These are phyloP conservation scores for Colletotrichum cereale DNA, from an alignment of 2,329 filamentous ascomycete species.

Conservation along the genomic window DNA sequence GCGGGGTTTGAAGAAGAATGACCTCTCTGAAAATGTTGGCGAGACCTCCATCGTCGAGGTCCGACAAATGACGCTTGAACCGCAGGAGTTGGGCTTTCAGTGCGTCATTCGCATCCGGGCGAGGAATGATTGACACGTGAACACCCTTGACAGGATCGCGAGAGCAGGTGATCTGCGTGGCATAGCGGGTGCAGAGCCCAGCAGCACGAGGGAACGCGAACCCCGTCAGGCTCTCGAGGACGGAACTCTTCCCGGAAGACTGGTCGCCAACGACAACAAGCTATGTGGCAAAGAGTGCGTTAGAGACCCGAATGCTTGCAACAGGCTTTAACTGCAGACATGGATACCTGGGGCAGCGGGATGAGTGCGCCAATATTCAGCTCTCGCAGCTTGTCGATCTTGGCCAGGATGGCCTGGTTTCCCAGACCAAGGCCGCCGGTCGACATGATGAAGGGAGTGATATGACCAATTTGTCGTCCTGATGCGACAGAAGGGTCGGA, in stretches of 20 bases:
- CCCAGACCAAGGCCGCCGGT: no score
- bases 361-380: constrained; percentile 53
- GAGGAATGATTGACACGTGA: constrained; percentile 58
- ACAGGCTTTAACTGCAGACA: no score
- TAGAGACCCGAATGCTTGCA: no score
- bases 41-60: constrained; percentile 48
- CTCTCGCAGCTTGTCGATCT: constrained; percentile 57
- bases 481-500: no score
- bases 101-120: constrained; percentile 38
- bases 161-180: constrained; percentile 59
- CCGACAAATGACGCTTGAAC: constrained; percentile 47
- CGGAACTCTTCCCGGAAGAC: constrained; percentile 87
- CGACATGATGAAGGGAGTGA: no score
- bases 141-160: constrained; percentile 52
- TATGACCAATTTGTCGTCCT: no score
- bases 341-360: constrained; percentile 51
- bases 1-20: no score
- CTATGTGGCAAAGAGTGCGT: no score
- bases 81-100: constrained; percentile 40
- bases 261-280: constrained; percentile 90
- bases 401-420: constrained; percentile 16
- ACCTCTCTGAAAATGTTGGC: constrained; percentile 50
- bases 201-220: constrained; percentile 59
- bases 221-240: constrained; percentile 74
- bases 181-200: constrained; percentile 62